Evolutionary conservation across 2,329 filamentous ascomycete species (phyloP).

Genomic region (Aspergillus flavus): DNA sequence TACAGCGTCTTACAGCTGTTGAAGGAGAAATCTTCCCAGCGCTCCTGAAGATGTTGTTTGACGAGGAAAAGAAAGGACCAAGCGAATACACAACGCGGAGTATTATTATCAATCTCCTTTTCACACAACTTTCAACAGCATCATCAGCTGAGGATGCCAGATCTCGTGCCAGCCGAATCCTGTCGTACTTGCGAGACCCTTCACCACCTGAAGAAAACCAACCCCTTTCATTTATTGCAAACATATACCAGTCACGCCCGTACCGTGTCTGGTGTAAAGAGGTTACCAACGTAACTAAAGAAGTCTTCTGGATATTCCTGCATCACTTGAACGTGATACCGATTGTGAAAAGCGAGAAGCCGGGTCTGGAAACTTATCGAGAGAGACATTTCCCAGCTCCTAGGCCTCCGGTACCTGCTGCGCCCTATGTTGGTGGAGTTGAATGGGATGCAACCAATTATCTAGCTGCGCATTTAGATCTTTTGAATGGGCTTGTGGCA

Average conservation of each 20-base stretch:
- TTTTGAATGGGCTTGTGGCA: constrained; percentile 87
- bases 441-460: constrained; percentile 99
- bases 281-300: constrained; percentile 87
- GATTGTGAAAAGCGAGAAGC: constrained; percentile 36
- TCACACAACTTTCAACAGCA: constrained; percentile 79
- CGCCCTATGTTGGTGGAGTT: constrained; percentile 93
- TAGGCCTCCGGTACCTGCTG: constrained; percentile 86
- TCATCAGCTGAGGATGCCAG: constrained; percentile 62
- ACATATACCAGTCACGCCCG: constrained; percentile 83
- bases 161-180: constrained; percentile 68
- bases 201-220: constrained; percentile 72
- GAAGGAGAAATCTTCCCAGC: constrained; percentile 82
- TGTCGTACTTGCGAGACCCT: constrained; percentile 79
- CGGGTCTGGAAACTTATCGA: constrained; percentile 38
- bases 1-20: constrained; percentile 78
- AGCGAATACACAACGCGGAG: constrained; percentile 93
- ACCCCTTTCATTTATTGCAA: constrained; percentile 81
- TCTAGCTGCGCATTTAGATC: constrained; percentile 85
- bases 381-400: constrained; percentile 79
- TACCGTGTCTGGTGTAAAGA: constrained; percentile 96
- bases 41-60: constrained; percentile 85
- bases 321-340: constrained; percentile 89
- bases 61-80: constrained; percentile 96
- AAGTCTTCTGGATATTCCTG: constrained; percentile 99
- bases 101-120: constrained; percentile 85